phyloP scores from a whole-genome alignment of 371 early-diverging fungal species.

The Entomophthora muscae region DNA sequence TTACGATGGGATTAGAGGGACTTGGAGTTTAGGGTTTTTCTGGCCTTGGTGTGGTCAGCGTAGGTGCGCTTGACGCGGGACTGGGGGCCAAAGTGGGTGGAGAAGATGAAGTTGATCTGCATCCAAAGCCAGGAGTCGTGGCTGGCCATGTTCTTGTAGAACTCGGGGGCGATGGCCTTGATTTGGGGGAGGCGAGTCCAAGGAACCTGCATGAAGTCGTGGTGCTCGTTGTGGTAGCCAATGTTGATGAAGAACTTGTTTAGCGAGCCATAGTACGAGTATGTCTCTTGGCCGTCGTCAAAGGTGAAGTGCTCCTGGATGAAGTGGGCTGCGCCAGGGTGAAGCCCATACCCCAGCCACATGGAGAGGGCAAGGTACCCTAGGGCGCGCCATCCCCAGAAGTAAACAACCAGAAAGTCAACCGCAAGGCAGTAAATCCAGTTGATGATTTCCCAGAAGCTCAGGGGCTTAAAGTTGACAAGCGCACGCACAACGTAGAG shows the following conservation, averaged over 20 bases:
- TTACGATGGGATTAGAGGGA: too few species aligned
- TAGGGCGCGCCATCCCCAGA: slow-evolving; percentile 49
- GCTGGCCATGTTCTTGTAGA: slow-evolving; percentile 67
- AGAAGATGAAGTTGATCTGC: slow-evolving; percentile 10
- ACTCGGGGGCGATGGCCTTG: slow-evolving; percentile 68
- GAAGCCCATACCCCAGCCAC: slow-evolving; percentile 78
- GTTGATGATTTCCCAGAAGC: background rate
- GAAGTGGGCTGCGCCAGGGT: slow-evolving; percentile 94
- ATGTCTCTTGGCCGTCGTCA: slow-evolving; percentile 92
- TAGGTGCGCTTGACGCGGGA: background rate
- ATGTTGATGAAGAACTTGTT: slow-evolving; percentile 74
- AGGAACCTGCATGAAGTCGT: slow-evolving; percentile 72
- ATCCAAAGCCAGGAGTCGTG: slow-evolving; percentile 65
- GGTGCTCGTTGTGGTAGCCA: slow-evolving; percentile 96
- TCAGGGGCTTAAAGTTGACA: slow-evolving; percentile 21
- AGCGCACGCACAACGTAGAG: slow-evolving; percentile 82
- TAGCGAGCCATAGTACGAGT: slow-evolving; percentile 87
- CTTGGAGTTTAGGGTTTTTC: background rate
- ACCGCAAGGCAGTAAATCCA: too few species aligned
- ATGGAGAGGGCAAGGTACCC: slow-evolving; percentile 59
- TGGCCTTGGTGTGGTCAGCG: background rate
- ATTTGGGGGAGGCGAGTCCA: slow-evolving; percentile 78
- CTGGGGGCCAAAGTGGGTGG: background rate
- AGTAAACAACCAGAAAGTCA: slow-evolving; percentile 32
- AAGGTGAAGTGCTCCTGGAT: slow-evolving; percentile 96